Evolutionary conservation across 768 basidiomycete genomes (phyloP).

Genomic region (Suillus placidus): DNA sequence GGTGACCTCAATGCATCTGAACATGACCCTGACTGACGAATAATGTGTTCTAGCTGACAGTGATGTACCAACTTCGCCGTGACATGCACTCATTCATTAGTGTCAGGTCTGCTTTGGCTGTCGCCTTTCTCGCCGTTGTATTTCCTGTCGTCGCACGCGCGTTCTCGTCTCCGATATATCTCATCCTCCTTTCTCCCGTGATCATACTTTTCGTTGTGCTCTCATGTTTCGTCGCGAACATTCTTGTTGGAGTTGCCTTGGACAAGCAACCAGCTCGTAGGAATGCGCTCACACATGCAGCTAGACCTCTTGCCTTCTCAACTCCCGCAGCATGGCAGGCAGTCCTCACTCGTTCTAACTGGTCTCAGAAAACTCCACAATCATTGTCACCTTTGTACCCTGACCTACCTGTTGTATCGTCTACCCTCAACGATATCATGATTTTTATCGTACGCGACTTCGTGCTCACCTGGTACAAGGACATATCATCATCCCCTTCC

Average conservation of each 20-base stretch:
- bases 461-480: constrained; percentile 86
- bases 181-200: constrained; percentile 66
- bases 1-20: background rate
- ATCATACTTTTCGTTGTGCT: constrained; percentile 51
- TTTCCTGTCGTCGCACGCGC: constrained; percentile 58
- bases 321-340: constrained; percentile 96
- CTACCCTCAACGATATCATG: constrained; percentile 78
- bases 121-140: constrained; percentile 58
- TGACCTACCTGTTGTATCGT: constrained; percentile 63
- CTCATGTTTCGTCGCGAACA: constrained; percentile 53
- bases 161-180: constrained; percentile 64
- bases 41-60: background rate
- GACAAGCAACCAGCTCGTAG: constrained; percentile 44
- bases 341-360: constrained; percentile 84
- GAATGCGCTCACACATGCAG: constrained; percentile 54
- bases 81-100: constrained; percentile 45
- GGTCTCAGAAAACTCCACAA: constrained; percentile 76
- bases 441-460: constrained; percentile 86
- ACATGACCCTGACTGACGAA: background rate
- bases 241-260: constrained; percentile 60
- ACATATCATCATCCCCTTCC: constrained; percentile 81
- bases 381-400: constrained; percentile 69
- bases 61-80: constrained; percentile 9
- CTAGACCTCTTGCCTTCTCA: constrained; percentile 81
- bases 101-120: constrained; percentile 54